Evolutionary conservation across 768 basidiomycete species (phyloP), one percentile per base, ranked within the genome.

Genomic region (Lactifluus subvellereus): DNA sequence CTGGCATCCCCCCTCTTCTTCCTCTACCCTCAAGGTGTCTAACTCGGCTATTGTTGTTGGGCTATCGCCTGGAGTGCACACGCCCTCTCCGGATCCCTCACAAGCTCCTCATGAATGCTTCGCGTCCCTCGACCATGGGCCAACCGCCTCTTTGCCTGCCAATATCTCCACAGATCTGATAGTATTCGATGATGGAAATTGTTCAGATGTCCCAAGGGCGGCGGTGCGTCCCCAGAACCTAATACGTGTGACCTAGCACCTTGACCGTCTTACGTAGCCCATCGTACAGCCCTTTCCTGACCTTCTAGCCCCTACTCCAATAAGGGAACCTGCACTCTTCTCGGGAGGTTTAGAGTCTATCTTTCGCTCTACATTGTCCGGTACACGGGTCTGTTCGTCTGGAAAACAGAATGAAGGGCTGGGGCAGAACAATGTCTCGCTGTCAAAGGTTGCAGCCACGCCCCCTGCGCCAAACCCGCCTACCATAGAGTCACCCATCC

Each of bases 231-330:
- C 14, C 16, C 58, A 22, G 35, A 35, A 16, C 53, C 22, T 33
- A 35, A 50, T 27, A 37, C 38, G 4, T 58, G 30, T 54, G 40
- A 16, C 8, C 40, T 27, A 20, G 48, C 22, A 42, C 33, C 20
- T 43, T 56, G 38, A 54, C 62, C 30, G 48, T 20, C 20, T n/a
- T 33, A 14, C 35, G 32, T 55, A 64, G 63, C 33, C 48, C 30
- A 18, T 51, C 54, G 53, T 43, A 14, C 18, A 56, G 22, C 54
- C 47, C 22, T 54, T 60, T 37, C 62, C 63, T 30, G 58, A 64
- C 51, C 48, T 64, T 30, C 30, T 64, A 22, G 58, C 58, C 8
- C 63, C 63, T 11, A 60, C 63, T 11, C 63, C 63, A 14, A 16
- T 43, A 35, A 50, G 49, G 38, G 9, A 27, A n/a, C 40, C 47